A percentile compares a stretch with the other conserved stretches of the same genome.
phyloP scores from a whole-genome alignment of 179 eudicot genomes.

The Beta corolliflora region DNA sequence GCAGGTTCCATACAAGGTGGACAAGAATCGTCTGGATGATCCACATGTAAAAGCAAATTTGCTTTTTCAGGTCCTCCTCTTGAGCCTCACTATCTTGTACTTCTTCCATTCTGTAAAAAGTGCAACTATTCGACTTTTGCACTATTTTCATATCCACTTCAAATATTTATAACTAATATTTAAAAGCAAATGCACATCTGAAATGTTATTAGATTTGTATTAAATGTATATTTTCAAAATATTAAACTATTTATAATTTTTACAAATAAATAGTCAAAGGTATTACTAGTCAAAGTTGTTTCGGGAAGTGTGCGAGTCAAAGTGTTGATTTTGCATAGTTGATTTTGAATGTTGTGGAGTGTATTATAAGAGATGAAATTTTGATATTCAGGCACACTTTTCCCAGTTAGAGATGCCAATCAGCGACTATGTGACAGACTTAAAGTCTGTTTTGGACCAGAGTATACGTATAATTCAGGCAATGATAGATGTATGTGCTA shows the following conservation, averaged over 20 bases:
- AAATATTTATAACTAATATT: no score
- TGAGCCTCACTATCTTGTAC: slow-evolving; percentile 1
- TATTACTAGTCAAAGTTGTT: no score
- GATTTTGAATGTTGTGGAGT: slow-evolving; percentile 3
- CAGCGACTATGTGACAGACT: slow-evolving; percentile 91
- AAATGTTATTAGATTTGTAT: no score
- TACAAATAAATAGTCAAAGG: no score
- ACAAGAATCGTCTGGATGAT: slow-evolving; percentile 87
- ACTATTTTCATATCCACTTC: no score
- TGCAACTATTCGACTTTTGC: no score
- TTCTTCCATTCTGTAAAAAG: no score
- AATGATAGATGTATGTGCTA: slow-evolving; percentile 97
- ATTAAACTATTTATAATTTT: no score
- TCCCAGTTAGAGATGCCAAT: slow-evolving; percentile 87
- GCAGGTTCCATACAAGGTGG: slow-evolving; percentile 70
- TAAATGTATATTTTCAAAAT: no score
- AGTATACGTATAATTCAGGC: slow-evolving; percentile 97
- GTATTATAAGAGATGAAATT: background rate
- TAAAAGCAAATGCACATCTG: no score
- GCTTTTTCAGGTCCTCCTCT: slow-evolving; percentile 70
- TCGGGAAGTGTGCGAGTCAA: no score
- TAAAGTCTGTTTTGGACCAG: slow-evolving; percentile 96
- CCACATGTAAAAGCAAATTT: slow-evolving; percentile 97
- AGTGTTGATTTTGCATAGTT: background rate
- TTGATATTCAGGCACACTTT: slow-evolving; percentile 84